Evolutionary conservation across 768 basidiomycete species (phyloP), one percentile per base, ranked within the genome.

Genomic region (Pisolithus orientalis): DNA sequence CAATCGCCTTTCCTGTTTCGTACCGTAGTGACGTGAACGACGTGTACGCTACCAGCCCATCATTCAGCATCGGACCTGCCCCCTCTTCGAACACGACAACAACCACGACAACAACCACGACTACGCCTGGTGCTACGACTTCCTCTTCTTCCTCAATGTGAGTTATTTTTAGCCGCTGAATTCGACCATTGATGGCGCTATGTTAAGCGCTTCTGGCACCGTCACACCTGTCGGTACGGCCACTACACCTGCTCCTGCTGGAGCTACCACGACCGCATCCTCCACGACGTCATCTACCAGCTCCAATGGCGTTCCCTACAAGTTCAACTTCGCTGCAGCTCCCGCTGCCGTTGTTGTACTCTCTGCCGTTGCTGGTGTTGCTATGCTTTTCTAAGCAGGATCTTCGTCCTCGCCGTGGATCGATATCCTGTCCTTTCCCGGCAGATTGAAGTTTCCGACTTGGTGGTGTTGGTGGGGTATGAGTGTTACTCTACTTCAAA

Each of bases 351-450:
- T 65, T 13, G 61, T 72, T 6, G 58, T 75, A 17, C 60, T 79
- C 37, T 78, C 79, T 17, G 75, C 70, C 0, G 60, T 76, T 38
- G 80, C 75, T 39, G 82, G 82, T 38, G 78, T 69, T 24, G 77
- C 64, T 14, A 59, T 74, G 53, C 68, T 77, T 43, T 71, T 82
- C 59, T 83, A 68, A 70, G 46, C 25, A 32, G 27, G 11, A 34
- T 34, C 34, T 34, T 34, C 34, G 34, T 34, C 13, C 34, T 14
- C 34, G 14, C 34, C 34, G 14, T 34, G 34, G 34, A 34, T 13
- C 34, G 3, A 34, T 34, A 34, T 11, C 34, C 13, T 34, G 34
- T 34, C 34, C 34, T 34, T 34, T 13, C 34, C 14, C 34, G 34
- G 11, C 14, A 34, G 11, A 14, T 34, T 34, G 34, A 4, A 3